Conservation (phyloP, 192 early-diverging fungal species). For the Rhizoclosmatium globosum region DNA sequence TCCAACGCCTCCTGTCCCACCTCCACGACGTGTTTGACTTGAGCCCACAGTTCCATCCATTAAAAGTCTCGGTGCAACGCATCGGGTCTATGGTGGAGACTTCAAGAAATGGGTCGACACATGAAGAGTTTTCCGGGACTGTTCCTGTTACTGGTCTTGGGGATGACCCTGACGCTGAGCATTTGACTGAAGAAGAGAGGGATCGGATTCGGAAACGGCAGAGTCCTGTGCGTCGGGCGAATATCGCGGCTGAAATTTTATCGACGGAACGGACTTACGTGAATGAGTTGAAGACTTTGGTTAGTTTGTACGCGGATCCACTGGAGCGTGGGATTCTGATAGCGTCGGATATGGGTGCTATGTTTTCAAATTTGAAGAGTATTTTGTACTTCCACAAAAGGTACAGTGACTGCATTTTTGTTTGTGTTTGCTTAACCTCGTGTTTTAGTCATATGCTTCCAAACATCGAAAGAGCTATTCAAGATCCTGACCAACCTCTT, state of each 20-base stretch:
- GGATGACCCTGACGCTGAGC: constrained; percentile 50
- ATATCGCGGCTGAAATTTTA: constrained; percentile 82
- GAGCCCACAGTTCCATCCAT: constrained; percentile 50
- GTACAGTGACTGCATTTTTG: constrained; percentile 40
- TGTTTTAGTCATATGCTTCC: constrained; percentile 70
- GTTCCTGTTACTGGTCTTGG: background rate
- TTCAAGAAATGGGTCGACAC: background rate
- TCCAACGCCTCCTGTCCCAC: constrained; percentile 58
- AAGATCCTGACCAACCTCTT: constrained; percentile 59
- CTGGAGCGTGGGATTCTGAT: constrained; percentile 48
- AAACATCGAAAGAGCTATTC: constrained; percentile 53
- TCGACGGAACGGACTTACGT: constrained; percentile 90
- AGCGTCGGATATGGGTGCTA: constrained; percentile 16
- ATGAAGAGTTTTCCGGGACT: background rate
- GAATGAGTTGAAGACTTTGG: constrained; percentile 75
- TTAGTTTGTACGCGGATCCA: constrained; percentile 70
- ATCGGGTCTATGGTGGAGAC: constrained; percentile 1
- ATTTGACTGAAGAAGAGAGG: constrained; percentile 43
- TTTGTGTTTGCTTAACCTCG: background rate
- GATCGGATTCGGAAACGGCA: constrained; percentile 43
- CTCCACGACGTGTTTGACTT: constrained; percentile 69
- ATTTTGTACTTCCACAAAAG: constrained; percentile 75
- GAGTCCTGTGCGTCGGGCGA: constrained; percentile 58
- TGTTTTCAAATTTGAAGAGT: constrained; percentile 86
- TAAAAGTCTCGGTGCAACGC: constrained; percentile 7